Evolutionary conservation across 176 grass and related monocot genomes (phyloP).

Genomic region (Alloteropsis semialata): DNA sequence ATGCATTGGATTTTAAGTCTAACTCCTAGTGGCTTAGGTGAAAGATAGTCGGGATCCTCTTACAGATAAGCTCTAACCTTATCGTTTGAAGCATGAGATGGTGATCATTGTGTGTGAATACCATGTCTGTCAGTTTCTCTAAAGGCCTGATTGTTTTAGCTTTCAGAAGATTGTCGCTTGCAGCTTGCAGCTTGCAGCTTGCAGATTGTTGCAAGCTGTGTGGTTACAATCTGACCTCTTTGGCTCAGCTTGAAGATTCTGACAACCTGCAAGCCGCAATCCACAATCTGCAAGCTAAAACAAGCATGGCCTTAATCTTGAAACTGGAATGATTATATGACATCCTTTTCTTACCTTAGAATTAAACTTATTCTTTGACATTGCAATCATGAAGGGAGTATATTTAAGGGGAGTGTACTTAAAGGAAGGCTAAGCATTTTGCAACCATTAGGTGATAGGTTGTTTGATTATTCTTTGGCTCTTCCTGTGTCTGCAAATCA

Average conservation of each 20-base stretch:
- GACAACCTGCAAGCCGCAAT: no score
- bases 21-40: neutral
- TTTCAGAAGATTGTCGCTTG: no score
- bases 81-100: neutral
- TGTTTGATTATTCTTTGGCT: neutral
- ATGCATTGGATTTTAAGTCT: neutral
- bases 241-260: no score
- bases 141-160: no score
- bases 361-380: neutral
- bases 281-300: neutral
- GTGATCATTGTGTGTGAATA: neutral
- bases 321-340: neutral
- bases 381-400: neutral
- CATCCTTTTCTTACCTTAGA: neutral
- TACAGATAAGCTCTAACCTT: neutral
- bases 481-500: neutral
- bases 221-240: no score
- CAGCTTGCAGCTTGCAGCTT: no score
- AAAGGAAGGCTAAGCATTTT: neutral
- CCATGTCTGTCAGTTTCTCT: neutral
- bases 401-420: no score
- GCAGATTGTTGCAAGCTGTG: no score
- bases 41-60: neutral
- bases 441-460: neutral
- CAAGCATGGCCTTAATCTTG: neutral